These are phyloP conservation scores for Aspergillus sp. DNA, from an alignment of 2,329 filamentous ascomycete genomes.

Conservation along the genomic window DNA sequence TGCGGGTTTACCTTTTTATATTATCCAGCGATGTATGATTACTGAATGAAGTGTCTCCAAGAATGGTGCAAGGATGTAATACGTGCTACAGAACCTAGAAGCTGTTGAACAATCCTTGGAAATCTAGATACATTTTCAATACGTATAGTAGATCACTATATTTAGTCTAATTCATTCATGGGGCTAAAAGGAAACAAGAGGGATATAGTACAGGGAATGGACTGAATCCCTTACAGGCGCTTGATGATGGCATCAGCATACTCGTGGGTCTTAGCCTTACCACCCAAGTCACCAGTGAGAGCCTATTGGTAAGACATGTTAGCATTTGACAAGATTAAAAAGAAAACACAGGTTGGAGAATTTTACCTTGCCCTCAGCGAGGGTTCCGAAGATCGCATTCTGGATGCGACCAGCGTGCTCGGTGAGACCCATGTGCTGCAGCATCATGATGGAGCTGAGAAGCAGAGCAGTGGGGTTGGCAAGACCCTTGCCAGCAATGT, in stretches of 20 bases:
- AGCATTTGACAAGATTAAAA: background rate
- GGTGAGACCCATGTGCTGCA: conserved; percentile 93
- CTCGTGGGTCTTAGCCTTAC: conserved; percentile 93
- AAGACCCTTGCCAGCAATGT: conserved; percentile 93
- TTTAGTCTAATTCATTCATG: conserved; percentile 39
- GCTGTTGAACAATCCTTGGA: conserved; percentile 12
- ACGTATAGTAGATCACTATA: conserved; percentile 39
- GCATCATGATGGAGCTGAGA: conserved; percentile 97
- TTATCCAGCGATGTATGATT: background rate
- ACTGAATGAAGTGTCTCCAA: background rate
- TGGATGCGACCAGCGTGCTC: conserved; percentile 85
- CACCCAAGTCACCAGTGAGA: conserved; percentile 93
- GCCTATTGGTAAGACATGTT: conserved; percentile 44
- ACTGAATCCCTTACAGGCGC: conserved; percentile 47
- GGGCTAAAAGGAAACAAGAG: conserved; percentile 31
- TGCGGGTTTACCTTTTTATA: conserved; percentile 3
- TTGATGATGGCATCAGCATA: conserved; percentile 90
- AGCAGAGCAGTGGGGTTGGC: conserved; percentile 97
- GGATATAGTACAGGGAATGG: conserved; percentile 38
- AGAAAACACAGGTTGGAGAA: background rate
- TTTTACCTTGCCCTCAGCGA: conserved; percentile 86
- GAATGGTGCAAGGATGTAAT: background rate
- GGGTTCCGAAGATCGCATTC: conserved; percentile 89
- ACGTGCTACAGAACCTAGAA: background rate
- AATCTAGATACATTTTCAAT: conserved; percentile 31